Base-by-base conservation (phyloP, 495 filamentous ascomycete genomes). In the Sabuloglossum arenarium region DNA sequence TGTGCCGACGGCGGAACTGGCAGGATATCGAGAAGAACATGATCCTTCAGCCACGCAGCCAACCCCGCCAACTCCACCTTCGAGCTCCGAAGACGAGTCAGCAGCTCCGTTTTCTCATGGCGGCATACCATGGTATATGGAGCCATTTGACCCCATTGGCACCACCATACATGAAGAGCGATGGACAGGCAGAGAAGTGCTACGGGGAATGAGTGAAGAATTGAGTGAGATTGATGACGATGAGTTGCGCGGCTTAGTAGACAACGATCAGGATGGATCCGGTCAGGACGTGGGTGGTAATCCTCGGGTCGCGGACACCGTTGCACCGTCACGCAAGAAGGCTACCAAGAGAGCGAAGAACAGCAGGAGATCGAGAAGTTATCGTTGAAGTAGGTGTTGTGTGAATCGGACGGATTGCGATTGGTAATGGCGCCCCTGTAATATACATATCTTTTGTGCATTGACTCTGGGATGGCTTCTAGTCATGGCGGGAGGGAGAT, bases 211-310 rank as follows among this genome's bases (percentile, higher is more conserved):
- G 71, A 89, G 85, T 57, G 88, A 91, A 65, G 85, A 90, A 56
- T 72, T 95, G 6, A 89, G 81, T 54, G 88, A 94, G 59, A 77
- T 95, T 61, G 87, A 90, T 56, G 88, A 93, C 50, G 87, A 88
- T 19, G 84, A 87, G 67, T 70, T 95, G 51, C 75, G 83, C 66
- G 76, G 82, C 62, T 66, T 79, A 58, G 77, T 75, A 12, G 74
- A 71, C 25, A 68, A 71, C 32, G 71, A 75, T 30, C 60, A 65
- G 24, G 67, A 58, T 16, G 42, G 21, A 19, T 28, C 29, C 10
- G 25, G 50, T 23, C 24, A 39, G 16, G 53, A 34, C 19, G 31
- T 55, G 27, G 53, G 28, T 16, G 53, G 29, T 30, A 51, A 51
- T 29, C 1, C 14, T 27, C 47, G 28, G 12, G 28, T 11, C 3